phyloP scores from a whole-genome alignment of 805 yeast genomes.

The Hemisphaericaspora nanyangensis region DNA sequence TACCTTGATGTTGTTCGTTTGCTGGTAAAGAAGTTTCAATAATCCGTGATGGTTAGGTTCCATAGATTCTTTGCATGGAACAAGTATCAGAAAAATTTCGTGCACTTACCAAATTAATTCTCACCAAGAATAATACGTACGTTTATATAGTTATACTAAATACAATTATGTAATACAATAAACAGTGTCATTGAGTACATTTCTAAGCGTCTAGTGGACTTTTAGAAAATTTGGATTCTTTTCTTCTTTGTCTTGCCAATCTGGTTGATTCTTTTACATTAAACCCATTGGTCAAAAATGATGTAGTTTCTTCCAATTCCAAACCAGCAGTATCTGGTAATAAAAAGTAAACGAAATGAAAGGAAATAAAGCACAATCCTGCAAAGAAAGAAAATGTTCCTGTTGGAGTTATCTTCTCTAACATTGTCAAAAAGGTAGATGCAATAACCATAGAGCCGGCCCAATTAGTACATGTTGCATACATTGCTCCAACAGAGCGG shows the following conservation, averaged over 20 bases:
- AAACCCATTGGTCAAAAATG: constrained; percentile 78
- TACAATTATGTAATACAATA: too few relatives aligned
- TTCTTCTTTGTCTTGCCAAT: constrained; percentile 35
- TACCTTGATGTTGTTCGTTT: too few relatives aligned
- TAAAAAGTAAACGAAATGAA: constrained; percentile 72
- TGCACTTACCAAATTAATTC: too few relatives aligned
- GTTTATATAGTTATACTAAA: too few relatives aligned
- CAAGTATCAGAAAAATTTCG: too few relatives aligned
- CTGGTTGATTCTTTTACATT: constrained; percentile 57
- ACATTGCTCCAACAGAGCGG: constrained; percentile 87
- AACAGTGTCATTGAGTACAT: too few relatives aligned
- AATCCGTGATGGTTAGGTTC: too few relatives aligned
- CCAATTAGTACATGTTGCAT: constrained; percentile 94
- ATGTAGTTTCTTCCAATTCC: constrained; percentile 87
- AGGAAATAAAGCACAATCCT: constrained; percentile 68
- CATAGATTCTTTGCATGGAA: too few relatives aligned
- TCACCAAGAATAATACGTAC: too few relatives aligned
- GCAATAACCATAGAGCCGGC: constrained; percentile 89
- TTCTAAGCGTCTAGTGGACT: too few relatives aligned
- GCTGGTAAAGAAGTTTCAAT: too few relatives aligned
- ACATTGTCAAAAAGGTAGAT: constrained; percentile 90
- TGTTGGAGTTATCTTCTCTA: constrained; percentile 87
- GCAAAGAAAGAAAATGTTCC: constrained; percentile 94
- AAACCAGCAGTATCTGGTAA: constrained; percentile 91
- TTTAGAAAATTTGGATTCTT: constrained; percentile 15